A percentile compares a stretch with the other conserved stretches of the same genome.
phyloP scores from a whole-genome alignment of 495 filamentous ascomycete species.

The Recurvomyces mirabilis region DNA sequence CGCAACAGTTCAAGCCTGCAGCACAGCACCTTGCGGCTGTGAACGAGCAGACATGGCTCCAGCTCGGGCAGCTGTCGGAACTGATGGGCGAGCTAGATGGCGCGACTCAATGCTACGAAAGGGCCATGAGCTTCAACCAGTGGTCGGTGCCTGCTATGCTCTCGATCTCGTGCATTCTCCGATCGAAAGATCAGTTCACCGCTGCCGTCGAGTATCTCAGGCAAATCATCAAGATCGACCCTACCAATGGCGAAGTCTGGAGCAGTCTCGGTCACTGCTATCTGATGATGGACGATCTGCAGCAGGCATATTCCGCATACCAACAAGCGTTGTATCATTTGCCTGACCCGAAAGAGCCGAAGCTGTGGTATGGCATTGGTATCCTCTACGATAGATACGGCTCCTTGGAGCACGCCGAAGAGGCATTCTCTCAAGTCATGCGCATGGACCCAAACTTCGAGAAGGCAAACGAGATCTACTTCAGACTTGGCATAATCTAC shows the following conservation, averaged over 20 bases:
- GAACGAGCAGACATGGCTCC: constrained; percentile 88
- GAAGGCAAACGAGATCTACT: constrained; percentile 99
- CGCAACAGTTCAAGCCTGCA: constrained; percentile 44
- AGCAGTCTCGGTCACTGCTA: constrained; percentile 92
- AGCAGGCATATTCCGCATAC: constrained; percentile 96
- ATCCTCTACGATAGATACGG: constrained; percentile 97
- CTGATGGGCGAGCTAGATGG: constrained; percentile 79
- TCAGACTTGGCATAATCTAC: constrained; percentile 96
- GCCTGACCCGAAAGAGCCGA: constrained; percentile 93
- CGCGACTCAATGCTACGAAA: constrained; percentile 78
- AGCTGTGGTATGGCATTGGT: constrained; percentile 97
- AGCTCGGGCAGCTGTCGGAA: constrained; percentile 80
- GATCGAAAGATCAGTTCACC: constrained; percentile 84
- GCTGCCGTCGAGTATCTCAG: constrained; percentile 91
- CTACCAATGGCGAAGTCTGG: constrained; percentile 88
- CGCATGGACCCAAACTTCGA: constrained; percentile 96
- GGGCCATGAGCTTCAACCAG: constrained; percentile 73
- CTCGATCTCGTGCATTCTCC: constrained; percentile 78
- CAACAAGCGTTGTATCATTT: constrained; percentile 91
- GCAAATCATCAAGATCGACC: constrained; percentile 81
- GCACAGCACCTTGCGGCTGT: constrained; percentile 50
- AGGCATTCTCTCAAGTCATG: constrained; percentile 98
- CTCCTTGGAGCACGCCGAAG: constrained; percentile 93
- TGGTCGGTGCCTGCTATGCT: constrained; percentile 92
- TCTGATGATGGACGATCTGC: constrained; percentile 98